Base-by-base conservation (phyloP, 2,329 filamentous ascomycete species). In the Cytospora paraplurivora region DNA sequence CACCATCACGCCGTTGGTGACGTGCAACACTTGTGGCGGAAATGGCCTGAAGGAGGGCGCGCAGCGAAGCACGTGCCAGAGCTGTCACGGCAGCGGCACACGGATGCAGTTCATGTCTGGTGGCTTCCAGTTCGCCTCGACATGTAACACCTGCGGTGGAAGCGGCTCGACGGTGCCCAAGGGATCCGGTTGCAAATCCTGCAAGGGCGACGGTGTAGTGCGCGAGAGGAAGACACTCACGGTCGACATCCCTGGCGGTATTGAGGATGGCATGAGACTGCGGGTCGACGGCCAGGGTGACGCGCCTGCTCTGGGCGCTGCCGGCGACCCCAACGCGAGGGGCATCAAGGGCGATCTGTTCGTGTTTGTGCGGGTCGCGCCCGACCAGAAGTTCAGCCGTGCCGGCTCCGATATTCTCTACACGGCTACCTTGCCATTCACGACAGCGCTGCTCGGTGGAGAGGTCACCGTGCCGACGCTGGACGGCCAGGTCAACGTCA, bases 181-280 rank as follows among this genome's bases (percentile, higher is more conserved):
- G 69, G 92, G 92, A 52, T 89, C 87, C 12, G 91, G 96, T 72
- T 99, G 95, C 77, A 81, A 82, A 63, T 84, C 86, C 0, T 99
- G 95, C 75, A 79, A 82, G 65, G 95, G 95, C 44, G 87, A 92
- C 61, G 95, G 95, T 53, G 93, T 96, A 17, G 85, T 92, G 41
- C 85, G 92, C 69, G 92, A 97, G 72, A 84, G 88, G 66, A 92
- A 91, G 79, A 92, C 90, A 0, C 88, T 99, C 56, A 90, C 85
- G 34, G 85, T 99, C 51, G 93, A 98, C 70, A 97, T 99, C 53
- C 95, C 95, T 1, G 93, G 91, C 27, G 95, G 95, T 68, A 93
- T 99, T 37, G 95, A 98, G 74, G 94, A 99, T 74, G 93, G 94
- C 62, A 98, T 98, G 94, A 87, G 92, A 63, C 79, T 99, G 71